Evolutionary conservation across 352 stramenopile species (phyloP).

Genomic region (Blastocystis sp.): DNA sequence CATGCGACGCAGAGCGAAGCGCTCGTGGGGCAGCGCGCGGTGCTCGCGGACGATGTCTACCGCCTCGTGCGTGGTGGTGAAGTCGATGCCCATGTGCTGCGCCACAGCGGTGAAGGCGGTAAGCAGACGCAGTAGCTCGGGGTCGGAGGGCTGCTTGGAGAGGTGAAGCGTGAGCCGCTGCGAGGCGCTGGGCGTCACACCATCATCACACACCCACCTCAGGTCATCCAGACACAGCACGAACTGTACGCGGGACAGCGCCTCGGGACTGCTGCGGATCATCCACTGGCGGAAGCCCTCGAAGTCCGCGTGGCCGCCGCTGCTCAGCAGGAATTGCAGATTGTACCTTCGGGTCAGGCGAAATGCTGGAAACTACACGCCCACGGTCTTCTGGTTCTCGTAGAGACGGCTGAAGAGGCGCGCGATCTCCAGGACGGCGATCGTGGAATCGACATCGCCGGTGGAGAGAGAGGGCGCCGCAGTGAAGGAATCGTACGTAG

Average conservation of each 20-base stretch:
- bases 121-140: conserved; percentile 38
- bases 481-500: conserved; percentile 58
- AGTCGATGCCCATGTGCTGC: conserved; percentile 14
- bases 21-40: conserved; percentile 29
- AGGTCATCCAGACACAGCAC: conserved; percentile 59
- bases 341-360: background rate
- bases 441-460: conserved; percentile 1
- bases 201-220: background rate
- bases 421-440: conserved; percentile 15
- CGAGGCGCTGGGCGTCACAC: background rate
- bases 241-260: conserved; percentile 26
- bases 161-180: conserved; percentile 15
- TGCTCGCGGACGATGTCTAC: conserved; percentile 61
- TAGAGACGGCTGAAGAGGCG: conserved; percentile 57
- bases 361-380: background rate
- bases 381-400: conserved; percentile 37
- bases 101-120: conserved; percentile 30
- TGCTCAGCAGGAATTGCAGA: conserved; percentile 58
- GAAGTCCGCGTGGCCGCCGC: conserved; percentile 36
- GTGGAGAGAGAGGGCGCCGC: conserved; percentile 46
- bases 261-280: conserved; percentile 38
- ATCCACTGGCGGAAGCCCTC: conserved; percentile 68
- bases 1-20: conserved; percentile 50
- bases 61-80: background rate
- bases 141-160: background rate